Conservation (phyloP, 129 eudicot genomes). For the Helianthus tuberosus region DNA sequence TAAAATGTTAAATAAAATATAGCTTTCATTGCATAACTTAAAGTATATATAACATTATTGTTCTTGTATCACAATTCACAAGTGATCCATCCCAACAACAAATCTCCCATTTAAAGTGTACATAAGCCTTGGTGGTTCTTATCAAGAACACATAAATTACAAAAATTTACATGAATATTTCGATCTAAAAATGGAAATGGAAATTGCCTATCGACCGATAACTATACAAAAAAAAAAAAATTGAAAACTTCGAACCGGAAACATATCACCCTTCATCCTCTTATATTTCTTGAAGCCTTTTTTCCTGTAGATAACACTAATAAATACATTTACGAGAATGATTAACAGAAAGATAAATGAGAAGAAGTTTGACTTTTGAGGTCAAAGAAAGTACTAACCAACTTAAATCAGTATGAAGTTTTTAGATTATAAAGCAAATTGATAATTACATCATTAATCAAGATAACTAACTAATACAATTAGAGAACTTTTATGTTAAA, state of each 20-base stretch:
- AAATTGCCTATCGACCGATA: constrained; percentile 3
- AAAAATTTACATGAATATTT: constrained; percentile 24
- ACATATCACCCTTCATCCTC: constrained; percentile 24
- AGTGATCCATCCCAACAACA: constrained; percentile 15
- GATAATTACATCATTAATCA: not conserved
- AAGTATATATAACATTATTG: too few species aligned
- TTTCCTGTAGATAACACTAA: constrained; percentile 25
- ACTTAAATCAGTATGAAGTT: not conserved
- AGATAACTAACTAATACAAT: not conserved
- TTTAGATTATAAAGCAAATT: too few species aligned
- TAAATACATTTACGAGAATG: not conserved
- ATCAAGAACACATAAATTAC: constrained; percentile 16
- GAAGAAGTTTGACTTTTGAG: constrained; percentile 17
- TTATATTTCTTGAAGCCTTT: constrained; percentile 26
- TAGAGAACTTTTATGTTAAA: too few species aligned
- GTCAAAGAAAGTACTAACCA: constrained; percentile 10
- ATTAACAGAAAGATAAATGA: not conserved
- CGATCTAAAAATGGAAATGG: constrained; percentile 4
- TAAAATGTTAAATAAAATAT: too few species aligned
- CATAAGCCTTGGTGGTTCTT: not conserved
- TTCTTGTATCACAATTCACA: not conserved
- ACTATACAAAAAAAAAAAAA: constrained; percentile 2
- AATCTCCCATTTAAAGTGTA: not conserved
- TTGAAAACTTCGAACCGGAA: constrained; percentile 8
- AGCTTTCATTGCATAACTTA: too few species aligned